Base-by-base conservation (phyloP, 2,329 filamentous ascomycete species). In the Diaporthe caulivora region DNA sequence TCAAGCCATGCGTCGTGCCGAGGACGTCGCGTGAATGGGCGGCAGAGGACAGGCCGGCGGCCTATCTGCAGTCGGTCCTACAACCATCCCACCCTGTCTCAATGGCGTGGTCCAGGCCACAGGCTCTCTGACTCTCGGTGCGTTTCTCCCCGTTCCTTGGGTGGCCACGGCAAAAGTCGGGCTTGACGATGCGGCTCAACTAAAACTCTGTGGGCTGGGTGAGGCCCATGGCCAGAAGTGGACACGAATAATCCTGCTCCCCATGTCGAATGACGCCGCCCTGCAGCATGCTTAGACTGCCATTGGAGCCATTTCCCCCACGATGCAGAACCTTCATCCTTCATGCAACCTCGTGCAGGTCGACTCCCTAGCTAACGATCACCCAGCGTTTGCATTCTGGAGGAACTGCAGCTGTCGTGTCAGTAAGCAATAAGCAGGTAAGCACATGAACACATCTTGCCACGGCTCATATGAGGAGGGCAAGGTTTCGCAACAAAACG, bases 181-280 rank as follows among this genome's bases (percentile, higher is more conserved):
- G 42, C 42, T 49, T 60, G 68, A 37, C n/a, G 54, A 62, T 71
- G 68, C 24, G 68, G 68, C 68, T 71, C 68, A 71, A 71, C 29
- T 51, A 60, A 53, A 60, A 65, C 29, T 49, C n/a, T 44, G 34
- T 49, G 55, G 67, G 68, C 49, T 53, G 68, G 68, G 58, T n/a
- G 1, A 40, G 51, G 31, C n/a, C 37, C 47, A 51, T 31, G 29
- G 44, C 24, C 55, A 62, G 34, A 49, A 31, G 17, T 31, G 55
- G 55, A 58, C 40, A 70, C 68, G 42, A 40, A 53, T 31, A 5
- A 62, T 60, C 68, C 42, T 70, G n/a, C 34, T 17, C 54, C 54
- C 29, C 31, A 70, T 70, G 68, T 49, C 55, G 31, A 53, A 70
- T 70, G 68, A 70, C 68, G 57, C 68, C 31, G 42, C 47, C 54